A percentile compares a stretch with the other conserved stretches of the same genome.
These are phyloP conservation scores for Fusarium sp. DNA, from an alignment of 2,329 filamentous ascomycete species.

Conservation along the genomic window DNA sequence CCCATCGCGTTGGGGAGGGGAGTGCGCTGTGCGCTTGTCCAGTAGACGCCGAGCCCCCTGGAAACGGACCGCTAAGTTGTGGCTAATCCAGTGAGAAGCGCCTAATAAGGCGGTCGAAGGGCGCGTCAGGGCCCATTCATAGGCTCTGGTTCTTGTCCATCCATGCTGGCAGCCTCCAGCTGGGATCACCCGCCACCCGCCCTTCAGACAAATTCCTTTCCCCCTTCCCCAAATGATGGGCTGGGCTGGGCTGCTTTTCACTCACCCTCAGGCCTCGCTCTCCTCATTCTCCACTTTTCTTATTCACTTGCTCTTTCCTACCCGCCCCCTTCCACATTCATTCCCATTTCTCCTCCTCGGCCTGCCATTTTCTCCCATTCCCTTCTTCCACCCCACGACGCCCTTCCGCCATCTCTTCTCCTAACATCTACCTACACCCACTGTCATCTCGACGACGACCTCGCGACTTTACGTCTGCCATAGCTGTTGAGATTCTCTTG, in stretches of 20 bases:
- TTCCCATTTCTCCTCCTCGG: constrained; percentile 29
- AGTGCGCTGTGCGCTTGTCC: constrained; percentile 12
- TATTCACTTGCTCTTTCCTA: constrained; percentile 30
- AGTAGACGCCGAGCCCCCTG: constrained; percentile 13
- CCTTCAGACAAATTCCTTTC: constrained; percentile 23
- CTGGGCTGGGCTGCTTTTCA: constrained; percentile 2
- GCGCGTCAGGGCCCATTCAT: not conserved
- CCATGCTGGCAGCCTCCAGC: not conserved
- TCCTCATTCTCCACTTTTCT: constrained; percentile 39
- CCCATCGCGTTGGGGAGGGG: not conserved
- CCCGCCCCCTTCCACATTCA: constrained; percentile 29
- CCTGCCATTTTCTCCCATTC: constrained; percentile 31
- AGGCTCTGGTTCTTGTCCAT: not conserved
- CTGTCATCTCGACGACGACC: constrained; percentile 27
- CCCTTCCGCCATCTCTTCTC: constrained; percentile 30
- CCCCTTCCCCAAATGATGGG: constrained; percentile 24
- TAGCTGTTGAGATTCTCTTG: constrained; percentile 14
- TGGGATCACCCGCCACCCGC: not conserved
- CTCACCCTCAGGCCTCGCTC: constrained; percentile 22
- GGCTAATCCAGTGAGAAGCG: not conserved
- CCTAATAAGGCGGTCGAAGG: not conserved
- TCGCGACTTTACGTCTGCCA: constrained; percentile 22
- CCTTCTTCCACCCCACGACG: constrained; percentile 33
- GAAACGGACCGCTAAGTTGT: constrained; percentile 14
- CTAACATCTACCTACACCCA: constrained; percentile 32